A percentile compares a stretch with the other conserved stretches of the same genome.
phyloP scores from a whole-genome alignment of 805 yeast species.

The Suhomyces xylopsoci region DNA sequence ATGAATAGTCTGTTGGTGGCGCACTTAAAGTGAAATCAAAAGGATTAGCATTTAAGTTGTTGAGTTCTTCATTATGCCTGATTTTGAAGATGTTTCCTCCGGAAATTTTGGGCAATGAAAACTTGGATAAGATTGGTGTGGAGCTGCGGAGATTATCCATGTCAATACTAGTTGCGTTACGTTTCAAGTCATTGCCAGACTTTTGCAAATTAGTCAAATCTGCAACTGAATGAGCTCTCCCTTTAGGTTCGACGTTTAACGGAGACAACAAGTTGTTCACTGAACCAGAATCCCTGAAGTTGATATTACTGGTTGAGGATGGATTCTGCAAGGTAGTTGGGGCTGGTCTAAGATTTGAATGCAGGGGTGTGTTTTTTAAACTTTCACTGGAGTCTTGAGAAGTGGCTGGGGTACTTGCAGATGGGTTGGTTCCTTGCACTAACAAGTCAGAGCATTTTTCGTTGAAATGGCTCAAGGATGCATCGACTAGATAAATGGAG shows the following conservation, averaged over 20 bases:
- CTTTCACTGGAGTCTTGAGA: background rate
- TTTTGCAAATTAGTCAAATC: constrained; percentile 13
- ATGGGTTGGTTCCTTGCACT: constrained; percentile 16
- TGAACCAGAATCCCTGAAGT: background rate
- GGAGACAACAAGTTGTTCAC: constrained; percentile 11
- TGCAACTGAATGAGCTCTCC: constrained; percentile 17
- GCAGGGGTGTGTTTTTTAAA: background rate
- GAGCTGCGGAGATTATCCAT: constrained; percentile 14
- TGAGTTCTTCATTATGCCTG: constrained; percentile 52
- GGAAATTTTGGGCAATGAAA: constrained; percentile 47
- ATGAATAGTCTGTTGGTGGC: background rate
- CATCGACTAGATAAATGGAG: constrained; percentile 40
- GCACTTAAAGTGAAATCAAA: constrained; percentile 11
- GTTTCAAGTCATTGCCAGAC: constrained; percentile 9
- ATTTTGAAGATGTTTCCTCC: constrained; percentile 34
- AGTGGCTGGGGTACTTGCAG: background rate
- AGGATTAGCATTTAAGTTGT: constrained; percentile 7
- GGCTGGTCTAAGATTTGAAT: constrained; percentile 1
- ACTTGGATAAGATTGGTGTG: constrained; percentile 47
- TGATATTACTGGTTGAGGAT: constrained; percentile 1
- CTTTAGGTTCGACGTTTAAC: constrained; percentile 4
- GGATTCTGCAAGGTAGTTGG: constrained; percentile 4
- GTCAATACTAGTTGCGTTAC: constrained; percentile 9
- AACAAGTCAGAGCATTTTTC: constrained; percentile 16
- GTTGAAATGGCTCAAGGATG: constrained; percentile 40